Percentiles rank a stretch among this genome's conserved stretches.
These are phyloP conservation scores for Hyphopichia fennica DNA, from an alignment of 1,139 yeast genomes.

Conservation along the genomic window DNA sequence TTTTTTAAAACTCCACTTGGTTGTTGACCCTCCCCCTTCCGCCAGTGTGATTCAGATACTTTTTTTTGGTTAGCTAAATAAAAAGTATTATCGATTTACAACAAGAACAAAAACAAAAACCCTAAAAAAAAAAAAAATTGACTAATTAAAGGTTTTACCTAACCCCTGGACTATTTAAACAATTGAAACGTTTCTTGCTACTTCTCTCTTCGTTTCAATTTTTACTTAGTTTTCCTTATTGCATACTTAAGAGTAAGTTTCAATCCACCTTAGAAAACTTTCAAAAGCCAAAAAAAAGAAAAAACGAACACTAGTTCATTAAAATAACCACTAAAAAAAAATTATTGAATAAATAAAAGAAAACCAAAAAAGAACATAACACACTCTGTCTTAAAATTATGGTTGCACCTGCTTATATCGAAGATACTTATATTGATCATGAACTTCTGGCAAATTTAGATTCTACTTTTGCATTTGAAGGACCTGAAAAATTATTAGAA, in stretches of 20 bases:
- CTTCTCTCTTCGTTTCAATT: conserved; percentile 50
- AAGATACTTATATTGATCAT: conserved; percentile 66
- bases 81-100: conserved; percentile 9
- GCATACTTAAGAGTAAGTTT: conserved; percentile 41
- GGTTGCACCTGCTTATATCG: conserved; percentile 47
- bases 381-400: conserved; percentile 16
- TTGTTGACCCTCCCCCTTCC: conserved; percentile 38
- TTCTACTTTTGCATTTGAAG: conserved; percentile 91
- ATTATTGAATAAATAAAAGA: conserved; percentile 8
- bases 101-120: background rate
- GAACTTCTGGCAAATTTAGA: conserved; percentile 78
- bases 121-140: background rate
- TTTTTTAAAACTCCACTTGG: conserved; percentile 23
- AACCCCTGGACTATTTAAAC: conserved; percentile 1
- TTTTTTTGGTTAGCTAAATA: conserved; percentile 6
- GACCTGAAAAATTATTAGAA: conserved; percentile 92
- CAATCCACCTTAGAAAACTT: conserved; percentile 33
- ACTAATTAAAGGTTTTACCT: background rate
- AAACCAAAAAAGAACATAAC: conserved; percentile 8
- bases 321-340: conserved; percentile 5
- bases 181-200: conserved; percentile 52
- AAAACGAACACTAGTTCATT: background rate
- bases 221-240: conserved; percentile 14
- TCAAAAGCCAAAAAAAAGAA: conserved; percentile 7
- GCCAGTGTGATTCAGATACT: conserved; percentile 22